Evolutionary conservation across 2,329 filamentous ascomycete species (phyloP).

Genomic region (Diaporthe batatas): DNA sequence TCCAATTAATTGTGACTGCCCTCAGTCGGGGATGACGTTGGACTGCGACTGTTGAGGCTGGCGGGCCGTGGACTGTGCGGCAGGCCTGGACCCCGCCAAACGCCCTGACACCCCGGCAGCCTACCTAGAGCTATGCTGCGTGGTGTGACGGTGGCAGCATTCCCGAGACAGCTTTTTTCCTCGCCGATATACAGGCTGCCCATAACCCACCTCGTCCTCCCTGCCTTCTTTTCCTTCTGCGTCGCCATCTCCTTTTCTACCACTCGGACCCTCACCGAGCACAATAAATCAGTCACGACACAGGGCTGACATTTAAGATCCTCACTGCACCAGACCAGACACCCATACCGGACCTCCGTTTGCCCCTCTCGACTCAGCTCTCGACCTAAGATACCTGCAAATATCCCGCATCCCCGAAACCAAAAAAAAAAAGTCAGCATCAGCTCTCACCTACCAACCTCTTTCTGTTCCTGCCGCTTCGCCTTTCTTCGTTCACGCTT

Average conservation of each 20-base stretch:
- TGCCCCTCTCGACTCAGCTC: not conserved
- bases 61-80: constrained; percentile 7
- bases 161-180: constrained; percentile 41
- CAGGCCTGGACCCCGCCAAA: constrained; percentile 32
- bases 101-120: not conserved
- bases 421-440: not conserved
- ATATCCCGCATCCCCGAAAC: constrained; percentile 17
- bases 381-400: not conserved
- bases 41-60: constrained; percentile 14
- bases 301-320: constrained; percentile 32
- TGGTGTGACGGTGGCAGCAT: constrained; percentile 39
- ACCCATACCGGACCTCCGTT: constrained; percentile 25
- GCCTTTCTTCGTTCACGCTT: not conserved
- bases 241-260: constrained; percentile 34
- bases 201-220: constrained; percentile 39
- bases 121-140: not conserved
- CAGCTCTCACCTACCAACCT: constrained; percentile 4
- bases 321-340: constrained; percentile 28
- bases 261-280: constrained; percentile 40
- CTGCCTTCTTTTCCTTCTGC: constrained; percentile 20
- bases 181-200: constrained; percentile 40
- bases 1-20: constrained; percentile 23
- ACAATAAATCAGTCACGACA: constrained; percentile 1
- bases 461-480: not conserved
- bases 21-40: constrained; percentile 34